Conservation (phyloP, 208 protist genomes). For the Trypanosoma brucei region DNA sequence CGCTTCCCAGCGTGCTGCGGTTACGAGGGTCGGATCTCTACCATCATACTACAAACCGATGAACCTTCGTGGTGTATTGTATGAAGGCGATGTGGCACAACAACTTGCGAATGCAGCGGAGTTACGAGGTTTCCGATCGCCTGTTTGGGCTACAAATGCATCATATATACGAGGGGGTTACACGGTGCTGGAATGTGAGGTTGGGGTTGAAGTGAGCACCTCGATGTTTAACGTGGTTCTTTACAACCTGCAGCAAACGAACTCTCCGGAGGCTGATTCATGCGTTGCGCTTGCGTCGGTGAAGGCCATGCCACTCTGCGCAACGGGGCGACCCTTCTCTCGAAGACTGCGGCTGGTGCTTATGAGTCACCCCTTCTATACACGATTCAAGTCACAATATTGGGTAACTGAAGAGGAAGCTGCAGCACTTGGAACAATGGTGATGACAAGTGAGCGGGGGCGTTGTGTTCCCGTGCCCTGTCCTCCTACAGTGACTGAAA, state of each 20-base stretch:
- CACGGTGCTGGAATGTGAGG: constrained; percentile 18
- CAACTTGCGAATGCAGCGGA: constrained; percentile 15
- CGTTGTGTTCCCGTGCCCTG: constrained; percentile 13
- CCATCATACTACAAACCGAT: constrained; percentile 19
- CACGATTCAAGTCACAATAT: constrained; percentile 20
- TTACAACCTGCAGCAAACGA: constrained; percentile 67
- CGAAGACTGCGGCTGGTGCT: not conserved
- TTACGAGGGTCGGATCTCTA: not conserved
- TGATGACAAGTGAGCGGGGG: constrained; percentile 25
- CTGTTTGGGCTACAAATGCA: constrained; percentile 33
- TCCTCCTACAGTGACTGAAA: not conserved
- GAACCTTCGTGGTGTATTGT: constrained; percentile 17
- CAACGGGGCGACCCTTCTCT: constrained; percentile 6
- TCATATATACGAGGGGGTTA: constrained; percentile 21
- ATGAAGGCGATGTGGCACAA: constrained; percentile 25
- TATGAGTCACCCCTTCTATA: constrained; percentile 12
- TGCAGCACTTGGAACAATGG: constrained; percentile 17
- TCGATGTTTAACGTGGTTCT: constrained; percentile 8
- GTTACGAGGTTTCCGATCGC: constrained; percentile 29
- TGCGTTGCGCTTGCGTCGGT: not conserved
- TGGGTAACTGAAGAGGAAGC: constrained; percentile 37
- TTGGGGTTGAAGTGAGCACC: constrained; percentile 19
- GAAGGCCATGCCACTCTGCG: constrained; percentile 1
- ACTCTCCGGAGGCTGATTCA: constrained; percentile 2
- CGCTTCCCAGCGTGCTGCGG: not conserved